Base-by-base conservation (phyloP, 176 grass and related monocot genomes). In the Puya raimondii region DNA sequence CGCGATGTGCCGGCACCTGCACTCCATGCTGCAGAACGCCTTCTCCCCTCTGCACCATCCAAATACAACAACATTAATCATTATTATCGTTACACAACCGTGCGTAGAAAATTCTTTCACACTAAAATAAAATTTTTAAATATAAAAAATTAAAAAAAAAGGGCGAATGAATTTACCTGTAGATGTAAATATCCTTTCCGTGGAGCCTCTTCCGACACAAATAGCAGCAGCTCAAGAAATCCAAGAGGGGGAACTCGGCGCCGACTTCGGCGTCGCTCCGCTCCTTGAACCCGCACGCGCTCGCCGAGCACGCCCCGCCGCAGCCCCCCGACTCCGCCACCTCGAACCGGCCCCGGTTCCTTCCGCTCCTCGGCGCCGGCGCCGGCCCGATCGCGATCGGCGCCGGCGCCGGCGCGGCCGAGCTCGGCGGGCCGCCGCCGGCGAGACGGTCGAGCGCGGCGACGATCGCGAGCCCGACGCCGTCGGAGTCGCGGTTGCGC, bases 11-110 rank as follows among this genome's bases (percentile, higher is more conserved):
- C 61, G 49, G 26, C 48, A 63, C 33, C 84, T 51, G 71, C 86
- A 91, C 25, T 80, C 73, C 18, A 8, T 49, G 81, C 92, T 96
- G 74, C 92, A 96, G 69, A 96, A 96, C n/a, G 88, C 92, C 66
- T 85, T 88, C 67, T 96, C 92, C 11, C 92, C 92, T 70, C 82
- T 96, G 81, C 52, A 11, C 22, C 42, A 8, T 49, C 22, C 1
- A 47, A 64, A 48, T 12, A 14, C 6, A 9, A 48, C 7, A 33
- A 11, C 6, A n/a, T 26, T n/a, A n/a, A n/a, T n/a, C n/a, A 26
- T 26, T 26, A 26, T 26, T 26, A 26, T 1, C n/a, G n/a, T n/a
- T n/a, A 26, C 1, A 2, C 1, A 26, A 23, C 23, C 1, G 4
- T 42, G 33, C 4, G 29, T 3, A 33, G 3, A 42, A 42, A 42